Conservation (phyloP, 73 alveolate species). For the Paramecium octaurelia region DNA sequence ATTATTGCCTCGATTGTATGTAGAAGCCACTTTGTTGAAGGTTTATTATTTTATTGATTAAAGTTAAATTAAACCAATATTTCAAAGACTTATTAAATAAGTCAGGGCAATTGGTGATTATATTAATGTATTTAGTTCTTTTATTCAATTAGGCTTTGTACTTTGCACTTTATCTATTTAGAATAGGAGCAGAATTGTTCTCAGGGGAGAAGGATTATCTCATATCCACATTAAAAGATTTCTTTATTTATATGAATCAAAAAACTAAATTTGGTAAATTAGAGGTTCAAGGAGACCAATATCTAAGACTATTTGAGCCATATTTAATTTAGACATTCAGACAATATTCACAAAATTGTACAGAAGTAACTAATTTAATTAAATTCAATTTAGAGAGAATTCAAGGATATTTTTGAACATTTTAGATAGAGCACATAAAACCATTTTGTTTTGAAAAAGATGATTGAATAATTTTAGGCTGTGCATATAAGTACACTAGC, state of each 20-base stretch:
- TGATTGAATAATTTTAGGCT: slow-evolving; percentile 43
- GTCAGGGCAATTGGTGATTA: slow-evolving; percentile 63
- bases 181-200: slow-evolving; percentile 63
- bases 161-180: slow-evolving; percentile 31
- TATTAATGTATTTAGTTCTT: not conserved
- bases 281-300: slow-evolving; percentile 58
- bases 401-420: slow-evolving; percentile 47
- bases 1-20: slow-evolving; percentile 92
- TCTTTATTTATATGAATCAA: slow-evolving; percentile 52
- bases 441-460: slow-evolving; percentile 35
- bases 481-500: slow-evolving; percentile 39
- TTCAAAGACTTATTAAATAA: slow-evolving; percentile 16
- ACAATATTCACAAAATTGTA: slow-evolving; percentile 54
- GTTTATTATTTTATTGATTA: slow-evolving; percentile 67
- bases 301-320: slow-evolving; percentile 77
- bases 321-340: slow-evolving; percentile 33
- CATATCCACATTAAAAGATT: slow-evolving; percentile 29
- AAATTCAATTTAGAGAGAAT: slow-evolving; percentile 17
- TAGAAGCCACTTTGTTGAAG: slow-evolving; percentile 90
- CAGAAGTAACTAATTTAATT: not conserved
- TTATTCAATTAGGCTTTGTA: slow-evolving; percentile 9
- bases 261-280: slow-evolving; percentile 62
- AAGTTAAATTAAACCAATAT: slow-evolving; percentile 31
- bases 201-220: slow-evolving; percentile 56
- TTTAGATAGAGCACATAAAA: slow-evolving; percentile 42